Base-by-base conservation (phyloP, 2,329 filamentous ascomycete species). In the Calycina herbarum region DNA sequence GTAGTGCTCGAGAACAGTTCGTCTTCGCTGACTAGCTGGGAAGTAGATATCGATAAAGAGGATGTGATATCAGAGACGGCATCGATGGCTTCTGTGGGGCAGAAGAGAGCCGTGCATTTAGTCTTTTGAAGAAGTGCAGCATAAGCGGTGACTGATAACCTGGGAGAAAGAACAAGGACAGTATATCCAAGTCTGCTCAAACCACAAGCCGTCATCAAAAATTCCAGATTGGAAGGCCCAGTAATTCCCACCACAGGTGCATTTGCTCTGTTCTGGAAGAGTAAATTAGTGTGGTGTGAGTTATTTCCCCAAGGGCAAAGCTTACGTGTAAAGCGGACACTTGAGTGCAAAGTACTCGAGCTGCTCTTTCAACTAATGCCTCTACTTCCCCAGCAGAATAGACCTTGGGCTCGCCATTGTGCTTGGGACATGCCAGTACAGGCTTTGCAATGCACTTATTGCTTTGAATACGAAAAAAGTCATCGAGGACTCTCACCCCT, bases 161-260 rank as follows among this genome's bases (percentile, higher is more conserved):
- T 31, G 10, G 56, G 56, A 10, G 56, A 57, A 20, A 57, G 27
- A 13, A 33, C 31, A 35, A 57, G 56, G 56, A 57, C 27, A 17
- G 56, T 57, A 13, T 57, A 31, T n/a, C 56, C 15, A n/a, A 57
- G 29, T 54, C 48, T 27, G 8, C 48, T 54, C 10, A 54, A 54
- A 27, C 48, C 48, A 24, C 20, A 54, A 10, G 24, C n/a, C 5
- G n/a, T 54, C 20, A 54, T 24, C 48, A 13, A 54, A 27, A 54
- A 27, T 27, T 40, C 20, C 8, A 54, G 3, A 24, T 29, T 24
- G 3, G 48, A 54, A 5, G 48, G 24, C 13, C 48, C 20, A 2
- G 24, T 48, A 1, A 48, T 24, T 24, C 42, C 17, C 7, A 24
- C 42, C n/a, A 24, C 42, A 24, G n/a, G n/a, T 54, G 20, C 24